phyloP scores from a whole-genome alignment of 192 early-diverging fungal species.

The Rhizophagus clarus region DNA sequence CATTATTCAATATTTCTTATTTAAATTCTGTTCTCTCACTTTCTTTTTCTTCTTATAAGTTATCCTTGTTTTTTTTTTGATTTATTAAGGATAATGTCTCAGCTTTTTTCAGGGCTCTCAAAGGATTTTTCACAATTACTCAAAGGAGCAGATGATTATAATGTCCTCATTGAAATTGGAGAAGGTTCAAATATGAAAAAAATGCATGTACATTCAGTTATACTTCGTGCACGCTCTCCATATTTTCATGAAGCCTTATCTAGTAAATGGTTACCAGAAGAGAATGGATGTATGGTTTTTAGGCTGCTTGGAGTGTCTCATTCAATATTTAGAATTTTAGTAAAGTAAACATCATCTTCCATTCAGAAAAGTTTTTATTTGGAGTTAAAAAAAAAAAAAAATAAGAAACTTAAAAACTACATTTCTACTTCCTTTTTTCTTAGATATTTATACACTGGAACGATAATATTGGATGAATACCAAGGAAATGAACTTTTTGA shows the following conservation, averaged over 20 bases:
- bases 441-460: constrained; percentile 10
- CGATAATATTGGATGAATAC: background rate
- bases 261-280: background rate
- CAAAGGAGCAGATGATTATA: constrained; percentile 17
- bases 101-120: constrained; percentile 3
- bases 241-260: constrained; percentile 3
- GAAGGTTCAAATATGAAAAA: constrained; percentile 1
- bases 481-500: constrained; percentile 4
- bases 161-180: constrained; percentile 15
- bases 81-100: background rate
- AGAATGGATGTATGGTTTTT: constrained; percentile 7
- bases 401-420: too few species aligned
- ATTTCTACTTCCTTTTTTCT: background rate
- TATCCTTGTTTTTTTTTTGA: background rate
- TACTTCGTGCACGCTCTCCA: constrained; percentile 6
- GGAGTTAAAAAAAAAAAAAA: background rate
- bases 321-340: background rate
- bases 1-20: background rate
- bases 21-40: background rate
- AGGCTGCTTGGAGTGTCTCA: background rate
- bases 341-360: constrained; percentile 4
- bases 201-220: constrained; percentile 9
- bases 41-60: background rate
- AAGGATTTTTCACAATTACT: background rate
- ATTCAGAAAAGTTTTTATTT: background rate